Evolutionary conservation across 768 basidiomycete species (phyloP), one percentile per base, ranked within the genome.

Genomic region (Kwoniella europaea): DNA sequence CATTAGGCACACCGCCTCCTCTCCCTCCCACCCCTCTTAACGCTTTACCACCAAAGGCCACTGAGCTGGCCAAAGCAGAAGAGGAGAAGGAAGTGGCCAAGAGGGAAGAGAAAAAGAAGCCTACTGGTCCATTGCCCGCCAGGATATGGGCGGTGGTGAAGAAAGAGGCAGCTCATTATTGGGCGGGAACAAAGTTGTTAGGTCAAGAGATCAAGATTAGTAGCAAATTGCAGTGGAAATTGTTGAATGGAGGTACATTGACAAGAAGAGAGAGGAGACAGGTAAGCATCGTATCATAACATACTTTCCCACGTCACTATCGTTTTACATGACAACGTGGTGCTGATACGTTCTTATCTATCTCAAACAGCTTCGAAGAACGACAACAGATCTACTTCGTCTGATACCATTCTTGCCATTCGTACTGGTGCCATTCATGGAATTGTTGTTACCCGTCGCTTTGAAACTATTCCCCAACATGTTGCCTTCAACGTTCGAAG

Each of bases 401-500:
- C 89, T 99, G 15, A 90, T 98, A 24, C 97, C 97, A 1, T 99
- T 99, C 84, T 89, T 92, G 7, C 93, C 93, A 61, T 98, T 99
- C 85, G 82, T 98, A 73, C 87, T 97, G 77, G 93, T 99, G 2
- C 97, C 97, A 0, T 98, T 98, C 87, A 98, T 98, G 96, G 97
- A 98, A 82, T 83, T 99, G 18, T 87, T 99, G 4, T 88, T 99
- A 2, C 97, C 97, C 2, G 93, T 99, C 52, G 95, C 94, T 0
- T 87, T 99, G 74, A 97, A 96, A 83, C 85, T 99, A 55, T 99
- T 99, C 88, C 97, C 97, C 15, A 98, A 92, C 84, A 98, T 98
- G 94, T 88, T 99, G 5, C 97, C 97, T 0, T 95, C 93, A 0
- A 99, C 97, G 0, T 98, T 99, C 73, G 94, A 98, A 82, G 96